These are phyloP conservation scores for Monosporascus sp. DNA, from an alignment of 2,329 filamentous ascomycete species.

Conservation along the genomic window DNA sequence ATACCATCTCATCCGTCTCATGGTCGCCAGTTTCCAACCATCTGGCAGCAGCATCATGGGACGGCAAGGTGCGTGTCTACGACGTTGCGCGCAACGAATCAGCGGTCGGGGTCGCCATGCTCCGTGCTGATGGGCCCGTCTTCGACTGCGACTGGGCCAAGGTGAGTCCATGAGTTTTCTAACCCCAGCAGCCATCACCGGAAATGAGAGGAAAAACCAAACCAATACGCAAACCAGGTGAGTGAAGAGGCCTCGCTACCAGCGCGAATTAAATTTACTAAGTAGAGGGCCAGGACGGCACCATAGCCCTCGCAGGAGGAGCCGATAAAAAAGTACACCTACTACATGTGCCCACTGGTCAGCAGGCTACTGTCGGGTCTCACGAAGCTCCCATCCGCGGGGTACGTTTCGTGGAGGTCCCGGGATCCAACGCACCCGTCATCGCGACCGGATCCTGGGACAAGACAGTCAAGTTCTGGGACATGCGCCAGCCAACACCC, in stretches of 20 bases:
- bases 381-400: slow-evolving; percentile 28
- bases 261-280: background rate
- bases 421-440: slow-evolving; percentile 16
- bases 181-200: slow-evolving; percentile 22
- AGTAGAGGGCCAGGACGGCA: slow-evolving; percentile 26
- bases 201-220: slow-evolving; percentile 12
- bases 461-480: slow-evolving; percentile 53
- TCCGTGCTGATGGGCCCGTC: slow-evolving; percentile 22
- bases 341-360: slow-evolving; percentile 23
- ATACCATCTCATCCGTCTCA: slow-evolving; percentile 31
- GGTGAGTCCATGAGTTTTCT: slow-evolving; percentile 29
- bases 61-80: slow-evolving; percentile 32
- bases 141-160: slow-evolving; percentile 33
- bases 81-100: slow-evolving; percentile 19
- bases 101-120: slow-evolving; percentile 18
- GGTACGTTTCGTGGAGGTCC: slow-evolving; percentile 28
- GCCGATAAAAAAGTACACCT: slow-evolving; percentile 28
- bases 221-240: slow-evolving; percentile 19
- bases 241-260: slow-evolving; percentile 2
- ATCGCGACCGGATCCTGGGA: slow-evolving; percentile 46
- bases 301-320: slow-evolving; percentile 25
- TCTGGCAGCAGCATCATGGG: slow-evolving; percentile 31
- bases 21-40: slow-evolving; percentile 30
- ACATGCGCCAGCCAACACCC: slow-evolving; percentile 39
- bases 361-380: slow-evolving; percentile 20